Evolutionary conservation across 371 early-diverging fungal species (phyloP).

Genomic region (Rhizopus microsporus): DNA sequence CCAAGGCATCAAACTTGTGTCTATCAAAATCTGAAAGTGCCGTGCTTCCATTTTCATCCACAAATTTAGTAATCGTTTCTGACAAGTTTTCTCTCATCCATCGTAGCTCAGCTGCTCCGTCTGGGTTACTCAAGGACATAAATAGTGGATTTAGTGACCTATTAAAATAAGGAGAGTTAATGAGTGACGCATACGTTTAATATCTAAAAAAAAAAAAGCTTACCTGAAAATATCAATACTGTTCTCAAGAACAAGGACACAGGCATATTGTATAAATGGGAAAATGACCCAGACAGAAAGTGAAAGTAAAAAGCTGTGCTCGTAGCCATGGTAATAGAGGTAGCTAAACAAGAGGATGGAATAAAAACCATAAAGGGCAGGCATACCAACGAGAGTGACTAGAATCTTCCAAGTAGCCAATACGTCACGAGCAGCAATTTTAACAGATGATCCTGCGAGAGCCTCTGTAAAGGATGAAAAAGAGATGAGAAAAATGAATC

Average conservation of each 20-base stretch:
- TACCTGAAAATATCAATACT: slow-evolving; percentile 62
- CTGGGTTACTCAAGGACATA: slow-evolving; percentile 26
- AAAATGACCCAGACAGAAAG: slow-evolving; percentile 32
- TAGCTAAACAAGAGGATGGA: slow-evolving; percentile 29
- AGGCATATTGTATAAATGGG: slow-evolving; percentile 50
- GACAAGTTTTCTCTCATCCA: slow-evolving; percentile 29
- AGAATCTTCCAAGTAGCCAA: slow-evolving; percentile 85
- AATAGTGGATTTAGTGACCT: slow-evolving; percentile 20
- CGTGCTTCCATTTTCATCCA: slow-evolving; percentile 37
- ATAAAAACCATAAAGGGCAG: slow-evolving; percentile 61
- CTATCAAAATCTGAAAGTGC: slow-evolving; percentile 37
- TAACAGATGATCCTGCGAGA: slow-evolving; percentile 73
- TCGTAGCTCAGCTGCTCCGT: slow-evolving; percentile 21
- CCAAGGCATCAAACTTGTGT: slow-evolving; percentile 22
- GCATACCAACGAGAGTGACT: slow-evolving; percentile 59
- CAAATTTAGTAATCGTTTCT: slow-evolving; percentile 34
- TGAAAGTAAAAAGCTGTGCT: slow-evolving; percentile 11
- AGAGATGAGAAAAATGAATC: background rate
- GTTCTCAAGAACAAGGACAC: slow-evolving; percentile 56
- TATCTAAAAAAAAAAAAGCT: background rate
- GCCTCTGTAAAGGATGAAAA: slow-evolving; percentile 57
- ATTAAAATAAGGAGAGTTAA: background rate
- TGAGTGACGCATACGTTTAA: background rate
- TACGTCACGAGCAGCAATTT: slow-evolving; percentile 81
- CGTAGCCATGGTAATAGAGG: slow-evolving; percentile 13